phyloP scores from a whole-genome alignment of 2,329 filamentous ascomycete genomes.

The Chaetothyriales sp. region DNA sequence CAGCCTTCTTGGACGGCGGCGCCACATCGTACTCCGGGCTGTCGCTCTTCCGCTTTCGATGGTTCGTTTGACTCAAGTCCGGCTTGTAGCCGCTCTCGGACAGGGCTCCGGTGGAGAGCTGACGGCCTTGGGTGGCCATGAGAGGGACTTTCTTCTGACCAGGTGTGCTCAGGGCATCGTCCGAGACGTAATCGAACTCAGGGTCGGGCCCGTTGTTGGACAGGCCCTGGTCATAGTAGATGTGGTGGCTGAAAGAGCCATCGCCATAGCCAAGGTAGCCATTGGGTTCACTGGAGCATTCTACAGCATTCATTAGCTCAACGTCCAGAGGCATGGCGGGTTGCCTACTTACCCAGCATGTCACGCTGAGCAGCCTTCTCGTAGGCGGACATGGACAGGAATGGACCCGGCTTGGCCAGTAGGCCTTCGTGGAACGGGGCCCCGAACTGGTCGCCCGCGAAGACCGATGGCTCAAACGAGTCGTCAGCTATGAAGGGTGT shows the following conservation, averaged over 20 bases:
- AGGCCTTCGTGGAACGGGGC: slow-evolving; percentile 37
- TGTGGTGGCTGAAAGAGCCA: slow-evolving; percentile 26
- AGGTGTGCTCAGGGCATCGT: not conserved
- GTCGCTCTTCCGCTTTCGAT: slow-evolving; percentile 22
- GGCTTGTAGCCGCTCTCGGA: not conserved
- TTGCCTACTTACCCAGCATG: slow-evolving; percentile 61
- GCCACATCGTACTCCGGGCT: slow-evolving; percentile 31
- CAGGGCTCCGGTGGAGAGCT: not conserved
- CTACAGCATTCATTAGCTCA: not conserved
- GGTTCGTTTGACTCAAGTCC: not conserved
- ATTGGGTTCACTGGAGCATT: not conserved
- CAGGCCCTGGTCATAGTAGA: slow-evolving; percentile 23
- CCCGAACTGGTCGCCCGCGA: slow-evolving; percentile 32
- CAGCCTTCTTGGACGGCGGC: slow-evolving; percentile 35
- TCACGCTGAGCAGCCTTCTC: slow-evolving; percentile 61
- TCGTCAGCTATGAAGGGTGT: slow-evolving; percentile 36
- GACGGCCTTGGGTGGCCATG: not conserved
- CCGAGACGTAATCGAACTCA: not conserved
- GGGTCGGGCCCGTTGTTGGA: slow-evolving; percentile 13
- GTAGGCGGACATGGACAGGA: slow-evolving; percentile 71
- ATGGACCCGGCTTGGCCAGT: slow-evolving; percentile 44
- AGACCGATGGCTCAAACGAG: slow-evolving; percentile 32
- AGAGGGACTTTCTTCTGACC: not conserved
- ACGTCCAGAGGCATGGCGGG: not conserved
- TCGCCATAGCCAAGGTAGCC: slow-evolving; percentile 22